phyloP scores from a whole-genome alignment of 2,329 filamentous ascomycete species.

The Akanthomyces muscarius region DNA sequence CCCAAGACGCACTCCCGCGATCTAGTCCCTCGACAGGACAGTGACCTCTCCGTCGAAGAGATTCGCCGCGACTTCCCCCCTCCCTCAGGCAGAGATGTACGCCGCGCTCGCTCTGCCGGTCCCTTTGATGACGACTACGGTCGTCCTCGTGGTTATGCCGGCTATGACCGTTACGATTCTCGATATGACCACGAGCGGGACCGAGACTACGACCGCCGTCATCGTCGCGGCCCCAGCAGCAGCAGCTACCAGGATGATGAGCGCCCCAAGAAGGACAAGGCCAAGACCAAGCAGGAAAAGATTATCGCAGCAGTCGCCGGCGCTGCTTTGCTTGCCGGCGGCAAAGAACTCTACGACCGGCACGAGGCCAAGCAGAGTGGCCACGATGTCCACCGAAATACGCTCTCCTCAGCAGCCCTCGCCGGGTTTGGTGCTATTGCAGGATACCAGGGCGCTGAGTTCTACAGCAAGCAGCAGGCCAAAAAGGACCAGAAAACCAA shows the following conservation, averaged over 20 bases:
- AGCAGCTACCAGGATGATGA: conserved; percentile 57
- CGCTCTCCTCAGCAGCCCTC: conserved; percentile 56
- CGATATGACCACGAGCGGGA: conserved; percentile 30
- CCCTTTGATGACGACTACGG: conserved; percentile 53
- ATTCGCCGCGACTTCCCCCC: conserved; percentile 81
- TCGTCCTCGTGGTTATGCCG: conserved; percentile 45
- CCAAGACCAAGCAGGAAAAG: conserved; percentile 59
- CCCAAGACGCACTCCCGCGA: conserved; percentile 45
- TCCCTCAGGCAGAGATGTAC: conserved; percentile 49
- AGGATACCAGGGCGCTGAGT: conserved; percentile 59
- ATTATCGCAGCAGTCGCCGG: conserved; percentile 63
- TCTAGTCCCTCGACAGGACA: conserved; percentile 63
- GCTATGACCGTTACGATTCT: conserved; percentile 36
- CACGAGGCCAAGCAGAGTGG: conserved; percentile 52
- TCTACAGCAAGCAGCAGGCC: conserved; percentile 57
- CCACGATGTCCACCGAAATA: conserved; percentile 51
- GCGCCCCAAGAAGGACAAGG: conserved; percentile 44
- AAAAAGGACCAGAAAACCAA: conserved; percentile 54
- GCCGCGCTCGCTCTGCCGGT: conserved; percentile 62
- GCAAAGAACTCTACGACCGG: conserved; percentile 63
- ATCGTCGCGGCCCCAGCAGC: conserved; percentile 44
- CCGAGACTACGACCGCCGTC: conserved; percentile 41
- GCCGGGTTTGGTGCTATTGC: conserved; percentile 62
- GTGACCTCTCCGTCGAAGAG: conserved; percentile 73
- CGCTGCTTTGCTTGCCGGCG: conserved; percentile 60